These are phyloP conservation scores for Fusarium sp. DNA, from an alignment of 2,329 filamentous ascomycete genomes.

Conservation along the genomic window DNA sequence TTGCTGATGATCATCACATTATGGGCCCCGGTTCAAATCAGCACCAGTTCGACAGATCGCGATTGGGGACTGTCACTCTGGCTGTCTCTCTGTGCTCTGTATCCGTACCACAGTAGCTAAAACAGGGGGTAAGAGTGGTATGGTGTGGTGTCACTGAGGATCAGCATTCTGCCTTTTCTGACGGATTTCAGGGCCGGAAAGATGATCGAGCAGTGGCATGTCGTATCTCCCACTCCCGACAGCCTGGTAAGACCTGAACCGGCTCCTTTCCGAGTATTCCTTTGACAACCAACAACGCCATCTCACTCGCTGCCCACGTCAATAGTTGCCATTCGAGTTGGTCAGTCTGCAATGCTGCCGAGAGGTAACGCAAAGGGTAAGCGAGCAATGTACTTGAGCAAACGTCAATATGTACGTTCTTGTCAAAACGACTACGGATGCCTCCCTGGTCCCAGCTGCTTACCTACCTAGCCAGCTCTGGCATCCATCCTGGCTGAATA, in stretches of 20 bases:
- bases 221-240: conserved; percentile 39
- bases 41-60: conserved; percentile 35
- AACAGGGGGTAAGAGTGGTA: conserved; percentile 7
- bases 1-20: conserved; percentile 24
- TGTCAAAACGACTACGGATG: neutral
- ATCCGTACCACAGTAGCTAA: neutral
- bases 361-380: conserved; percentile 1
- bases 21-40: neutral
- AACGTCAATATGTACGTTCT: neutral
- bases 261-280: conserved; percentile 28
- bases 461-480: neutral
- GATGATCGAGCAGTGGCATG: conserved; percentile 20
- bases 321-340: conserved; percentile 4
- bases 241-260: conserved; percentile 41
- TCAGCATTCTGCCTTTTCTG: conserved; percentile 13
- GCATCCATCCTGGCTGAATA: conserved; percentile 2
- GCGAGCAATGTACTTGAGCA: conserved; percentile 5
- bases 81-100: neutral
- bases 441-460: neutral
- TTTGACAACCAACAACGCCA: conserved; percentile 1
- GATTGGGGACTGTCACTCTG: conserved; percentile 21
- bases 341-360: neutral
- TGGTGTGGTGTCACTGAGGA: conserved; percentile 29
- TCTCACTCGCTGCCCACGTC: conserved; percentile 26
- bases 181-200: conserved; percentile 25